Conservation (phyloP, 257 asterid genomes). For the Ocimum tenuiflorum region DNA sequence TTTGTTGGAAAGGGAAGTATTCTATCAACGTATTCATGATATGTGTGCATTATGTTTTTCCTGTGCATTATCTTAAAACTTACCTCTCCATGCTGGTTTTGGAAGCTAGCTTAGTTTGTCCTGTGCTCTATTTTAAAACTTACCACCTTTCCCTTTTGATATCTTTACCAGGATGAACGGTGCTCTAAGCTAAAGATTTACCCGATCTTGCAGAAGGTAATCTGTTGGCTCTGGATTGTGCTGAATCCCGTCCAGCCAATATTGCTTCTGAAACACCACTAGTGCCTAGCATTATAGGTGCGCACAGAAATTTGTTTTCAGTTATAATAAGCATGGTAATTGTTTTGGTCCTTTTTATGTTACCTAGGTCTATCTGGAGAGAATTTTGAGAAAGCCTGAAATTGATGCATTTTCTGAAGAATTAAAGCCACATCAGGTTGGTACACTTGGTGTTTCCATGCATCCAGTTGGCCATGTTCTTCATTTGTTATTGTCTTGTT, state of each 20-base stretch:
- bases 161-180: conserved; percentile 81
- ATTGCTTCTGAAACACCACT: conserved; percentile 10
- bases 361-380: conserved; percentile 84
- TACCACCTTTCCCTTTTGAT: neutral
- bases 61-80: conserved; percentile 8
- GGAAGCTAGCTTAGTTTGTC: too few species aligned
- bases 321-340: conserved; percentile 6
- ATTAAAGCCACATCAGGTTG: conserved; percentile 95
- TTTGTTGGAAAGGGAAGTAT: neutral
- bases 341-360: conserved; percentile 13
- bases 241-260: neutral
- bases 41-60: too few species aligned
- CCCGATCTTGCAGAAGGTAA: conserved; percentile 97
- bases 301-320: neutral
- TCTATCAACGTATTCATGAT: neutral
- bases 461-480: conserved; percentile 3
- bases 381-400: conserved; percentile 92
- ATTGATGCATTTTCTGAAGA: conserved; percentile 97
- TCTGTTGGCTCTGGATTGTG: conserved; percentile 12
- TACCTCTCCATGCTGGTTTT: too few species aligned
- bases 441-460: neutral
- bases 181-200: conserved; percentile 90
- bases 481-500: neutral
- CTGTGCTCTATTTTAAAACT: too few species aligned
- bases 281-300: conserved; percentile 2